Evolutionary conservation across 306 rosid species (phyloP), one percentile per base, ranked within the genome.

Genomic region (Prinsepia uniflora): DNA sequence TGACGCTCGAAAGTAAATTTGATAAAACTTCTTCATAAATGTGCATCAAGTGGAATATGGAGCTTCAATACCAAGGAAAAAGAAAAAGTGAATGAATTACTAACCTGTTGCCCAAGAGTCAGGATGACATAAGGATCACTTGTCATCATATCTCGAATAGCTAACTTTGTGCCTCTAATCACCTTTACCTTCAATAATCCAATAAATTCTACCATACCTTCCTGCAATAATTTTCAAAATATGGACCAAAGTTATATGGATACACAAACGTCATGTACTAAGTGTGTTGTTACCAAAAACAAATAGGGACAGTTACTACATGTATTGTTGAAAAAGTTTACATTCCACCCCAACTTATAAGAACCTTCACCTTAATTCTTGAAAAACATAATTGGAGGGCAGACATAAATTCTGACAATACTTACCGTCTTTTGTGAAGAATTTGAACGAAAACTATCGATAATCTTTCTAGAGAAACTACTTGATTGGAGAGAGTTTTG

Each of bases 41-140:
- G 47, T 19, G 24, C 70, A 40, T 12, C 42, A 56, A 46, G 75
- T 18, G 10, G 39, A 52, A 36, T 60, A 43, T 30, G 14, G 20
- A 50, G 68, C 60, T 63, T 68, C 36, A 30, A 42, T 77, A 52
- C 50, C 42, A 59, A 80, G 19, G 17, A 14, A 75, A 30, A 48
- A 72, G 60, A 57, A 65, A 42, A 36, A 36, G 61, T 58, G 71
- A 42, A 72, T 20, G 30, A 71, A 67, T 64, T 62, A 78, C 84
- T 68, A 75, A 91, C 99, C 99, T 95, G 97, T 40, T 80, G 71
- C 63, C 97, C 99, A 65, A 95, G 95, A 79, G 54, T 87, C 81
- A 95, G 83, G 83, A 95, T 53, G 67, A 95, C 97, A 77, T 95
- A 95, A 22, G 99, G 99, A 81, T 95, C 99, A 65, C 99, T 95